These are phyloP conservation scores for Xylaria sp. DNA, from an alignment of 495 filamentous ascomycete species.

Conservation along the genomic window DNA sequence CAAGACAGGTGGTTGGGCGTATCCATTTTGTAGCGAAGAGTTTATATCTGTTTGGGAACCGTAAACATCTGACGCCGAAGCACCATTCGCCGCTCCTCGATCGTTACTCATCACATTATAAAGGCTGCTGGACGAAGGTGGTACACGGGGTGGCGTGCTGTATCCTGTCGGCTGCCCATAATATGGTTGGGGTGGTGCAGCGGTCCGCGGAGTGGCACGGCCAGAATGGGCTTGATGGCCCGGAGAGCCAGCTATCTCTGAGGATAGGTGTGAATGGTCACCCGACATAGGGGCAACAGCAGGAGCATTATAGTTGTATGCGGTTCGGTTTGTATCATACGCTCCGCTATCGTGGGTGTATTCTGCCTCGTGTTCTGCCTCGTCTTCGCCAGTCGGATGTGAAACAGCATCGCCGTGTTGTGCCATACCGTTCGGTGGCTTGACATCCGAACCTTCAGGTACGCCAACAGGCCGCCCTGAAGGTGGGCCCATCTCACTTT, in stretches of 20 bases:
- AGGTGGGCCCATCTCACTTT: constrained; percentile 92
- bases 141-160: constrained; percentile 81
- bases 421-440: constrained; percentile 68
- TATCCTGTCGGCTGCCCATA: constrained; percentile 71
- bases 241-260: constrained; percentile 87
- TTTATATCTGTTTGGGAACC: constrained; percentile 64
- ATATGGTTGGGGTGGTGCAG: constrained; percentile 69
- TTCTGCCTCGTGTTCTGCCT: constrained; percentile 77
- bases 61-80: constrained; percentile 69
- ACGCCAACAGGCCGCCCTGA: constrained; percentile 64
- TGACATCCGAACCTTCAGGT: constrained; percentile 69
- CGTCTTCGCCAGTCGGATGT: constrained; percentile 69
- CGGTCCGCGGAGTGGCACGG: constrained; percentile 84
- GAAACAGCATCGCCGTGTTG: constrained; percentile 62
- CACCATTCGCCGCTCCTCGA: constrained; percentile 73
- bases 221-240: constrained; percentile 85
- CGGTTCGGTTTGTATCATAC: constrained; percentile 71
- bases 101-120: constrained; percentile 93
- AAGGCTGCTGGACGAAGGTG: constrained; percentile 75
- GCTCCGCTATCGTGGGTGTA: constrained; percentile 77
- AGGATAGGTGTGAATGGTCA: constrained; percentile 82
- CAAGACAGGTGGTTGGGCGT: constrained; percentile 61
- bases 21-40: constrained; percentile 66
- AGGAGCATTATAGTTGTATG: constrained; percentile 76
- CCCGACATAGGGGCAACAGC: constrained; percentile 68